These are phyloP conservation scores for Gleditsia sinensis DNA, from an alignment of 306 rosid species.

Conservation along the genomic window DNA sequence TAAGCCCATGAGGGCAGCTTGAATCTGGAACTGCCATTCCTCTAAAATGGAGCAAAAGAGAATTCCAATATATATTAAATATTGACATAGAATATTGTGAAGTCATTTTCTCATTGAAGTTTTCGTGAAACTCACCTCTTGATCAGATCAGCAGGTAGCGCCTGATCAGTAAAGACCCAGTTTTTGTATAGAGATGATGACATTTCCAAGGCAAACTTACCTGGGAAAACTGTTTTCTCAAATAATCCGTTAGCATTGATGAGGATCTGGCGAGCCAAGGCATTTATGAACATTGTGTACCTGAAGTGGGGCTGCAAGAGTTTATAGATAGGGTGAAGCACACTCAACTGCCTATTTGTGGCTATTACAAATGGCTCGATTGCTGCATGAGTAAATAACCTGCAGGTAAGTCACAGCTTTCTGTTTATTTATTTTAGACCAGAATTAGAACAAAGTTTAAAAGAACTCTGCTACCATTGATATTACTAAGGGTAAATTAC, in stretches of 20 bases:
- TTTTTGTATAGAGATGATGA: conserved; percentile 63
- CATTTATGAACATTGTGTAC: conserved; percentile 90
- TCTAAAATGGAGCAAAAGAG: conserved; percentile 45
- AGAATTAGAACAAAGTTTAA: conserved; percentile 8
- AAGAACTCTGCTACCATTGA: not conserved
- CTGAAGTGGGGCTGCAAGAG: conserved; percentile 83
- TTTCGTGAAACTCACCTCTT: conserved; percentile 59
- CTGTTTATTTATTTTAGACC: not conserved
- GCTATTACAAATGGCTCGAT: conserved; percentile 93
- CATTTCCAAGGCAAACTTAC: conserved; percentile 78
- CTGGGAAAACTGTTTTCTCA: conserved; percentile 90
- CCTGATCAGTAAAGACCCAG: conserved; percentile 85
- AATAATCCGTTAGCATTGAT: conserved; percentile 82
- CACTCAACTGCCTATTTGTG: conserved; percentile 74
- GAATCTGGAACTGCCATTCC: conserved; percentile 75
- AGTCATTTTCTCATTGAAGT: not conserved
- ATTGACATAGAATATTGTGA: not conserved
- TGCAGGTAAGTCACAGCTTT: conserved; percentile 37
- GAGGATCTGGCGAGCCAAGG: conserved; percentile 83
- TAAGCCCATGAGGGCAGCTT: conserved; percentile 61
- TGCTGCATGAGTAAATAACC: conserved; percentile 86
- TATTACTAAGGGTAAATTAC: no score
- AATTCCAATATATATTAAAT: conserved; percentile 10
- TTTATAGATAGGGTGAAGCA: conserved; percentile 80
- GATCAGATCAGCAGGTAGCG: conserved; percentile 74